These are phyloP conservation scores for Vararia minispora DNA, from an alignment of 768 basidiomycete genomes.

Conservation along the genomic window DNA sequence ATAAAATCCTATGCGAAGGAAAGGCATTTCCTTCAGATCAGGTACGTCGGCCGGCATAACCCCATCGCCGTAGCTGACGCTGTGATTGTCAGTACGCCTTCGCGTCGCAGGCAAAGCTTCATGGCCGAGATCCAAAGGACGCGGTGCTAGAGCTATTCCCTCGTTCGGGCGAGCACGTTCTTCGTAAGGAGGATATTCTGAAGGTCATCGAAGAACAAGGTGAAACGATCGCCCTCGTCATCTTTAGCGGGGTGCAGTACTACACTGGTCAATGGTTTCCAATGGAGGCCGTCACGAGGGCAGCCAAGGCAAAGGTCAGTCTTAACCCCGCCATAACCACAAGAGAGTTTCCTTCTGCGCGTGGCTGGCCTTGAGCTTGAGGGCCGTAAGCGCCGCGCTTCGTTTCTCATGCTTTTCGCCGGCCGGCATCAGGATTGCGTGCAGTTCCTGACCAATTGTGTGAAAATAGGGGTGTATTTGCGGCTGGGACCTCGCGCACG, in stretches of 20 bases:
- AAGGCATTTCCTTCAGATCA: slow-evolving; percentile 96
- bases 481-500: slow-evolving; percentile 96
- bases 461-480: slow-evolving; percentile 81
- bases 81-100: slow-evolving; percentile 77
- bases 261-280: slow-evolving; percentile 96
- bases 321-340: background rate
- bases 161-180: slow-evolving; percentile 70
- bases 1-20: slow-evolving; percentile 91
- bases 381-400: too few relatives aligned
- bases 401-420: too few relatives aligned
- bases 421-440: too few relatives aligned
- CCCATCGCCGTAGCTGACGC: too few relatives aligned
- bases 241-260: slow-evolving; percentile 92
- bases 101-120: slow-evolving; percentile 77
- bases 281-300: slow-evolving; percentile 72
- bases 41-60: slow-evolving; percentile 43
- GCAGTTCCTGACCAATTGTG: too few relatives aligned
- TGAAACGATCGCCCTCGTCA: slow-evolving; percentile 72
- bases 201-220: slow-evolving; percentile 63
- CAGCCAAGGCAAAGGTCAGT: slow-evolving; percentile 71
- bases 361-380: background rate
- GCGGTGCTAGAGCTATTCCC: slow-evolving; percentile 75
- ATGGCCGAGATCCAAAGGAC: slow-evolving; percentile 62
- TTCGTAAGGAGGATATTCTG: slow-evolving; percentile 86
- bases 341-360: background rate